These are phyloP conservation scores for Luffa aegyptiaca DNA, from an alignment of 306 rosid species.

Conservation along the genomic window DNA sequence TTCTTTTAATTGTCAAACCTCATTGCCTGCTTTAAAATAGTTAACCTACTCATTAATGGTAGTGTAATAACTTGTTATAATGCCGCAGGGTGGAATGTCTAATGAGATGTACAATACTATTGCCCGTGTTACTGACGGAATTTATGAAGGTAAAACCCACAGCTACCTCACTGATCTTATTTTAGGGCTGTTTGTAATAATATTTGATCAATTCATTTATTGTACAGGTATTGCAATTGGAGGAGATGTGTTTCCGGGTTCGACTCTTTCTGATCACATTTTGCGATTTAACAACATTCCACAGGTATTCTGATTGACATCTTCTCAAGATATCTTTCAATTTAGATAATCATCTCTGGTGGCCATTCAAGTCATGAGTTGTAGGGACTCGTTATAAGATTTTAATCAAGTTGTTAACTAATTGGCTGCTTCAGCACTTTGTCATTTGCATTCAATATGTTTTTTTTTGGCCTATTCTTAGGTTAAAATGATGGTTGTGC, in stretches of 20 bases:
- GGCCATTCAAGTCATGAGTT: not conserved
- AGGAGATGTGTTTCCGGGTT: constrained; percentile 98
- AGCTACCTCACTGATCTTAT: not conserved
- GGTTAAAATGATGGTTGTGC: constrained; percentile 91
- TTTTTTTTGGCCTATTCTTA: constrained; percentile 19
- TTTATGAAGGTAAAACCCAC: constrained; percentile 62
- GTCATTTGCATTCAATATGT: constrained; percentile 8
- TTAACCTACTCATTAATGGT: not conserved
- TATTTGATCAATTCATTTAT: constrained; percentile 13
- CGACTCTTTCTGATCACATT: constrained; percentile 95
- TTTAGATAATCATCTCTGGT: not conserved
- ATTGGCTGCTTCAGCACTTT: not conserved
- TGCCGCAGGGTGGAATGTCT: constrained; percentile 95
- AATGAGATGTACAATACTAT: constrained; percentile 79
- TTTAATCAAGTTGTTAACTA: not conserved
- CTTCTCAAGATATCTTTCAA: constrained; percentile 4
- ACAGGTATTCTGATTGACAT: constrained; percentile 37
- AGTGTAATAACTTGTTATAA: constrained; percentile 5
- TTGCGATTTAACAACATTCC: constrained; percentile 94
- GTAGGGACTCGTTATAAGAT: not conserved
- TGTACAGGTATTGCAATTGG: constrained; percentile 90
- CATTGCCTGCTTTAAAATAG: not conserved
- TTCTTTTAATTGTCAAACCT: not conserved
- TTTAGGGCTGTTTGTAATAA: not conserved
- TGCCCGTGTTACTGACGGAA: constrained; percentile 92